Evolutionary conservation across 2,329 filamentous ascomycete genomes (phyloP), one percentile per base, ranked within the genome.

Genomic region (Claviceps lovelessii): DNA sequence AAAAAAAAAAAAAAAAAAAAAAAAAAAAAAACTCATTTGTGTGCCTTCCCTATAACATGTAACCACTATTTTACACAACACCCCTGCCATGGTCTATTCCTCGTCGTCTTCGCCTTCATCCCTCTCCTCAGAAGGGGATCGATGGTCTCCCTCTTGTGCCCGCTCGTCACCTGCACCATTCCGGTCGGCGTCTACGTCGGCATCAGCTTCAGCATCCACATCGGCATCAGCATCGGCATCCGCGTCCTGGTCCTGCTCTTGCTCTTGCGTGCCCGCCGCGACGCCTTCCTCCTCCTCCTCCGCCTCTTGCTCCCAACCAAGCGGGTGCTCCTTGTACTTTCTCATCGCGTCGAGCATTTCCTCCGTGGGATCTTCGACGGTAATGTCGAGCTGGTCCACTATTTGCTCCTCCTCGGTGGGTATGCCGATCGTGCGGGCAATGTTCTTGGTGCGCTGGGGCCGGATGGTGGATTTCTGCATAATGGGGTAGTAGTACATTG

Each of bases 401-500:
- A 74, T 72, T 61, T 76, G 71, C 55, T 76, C 73, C 53, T 76
- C 72, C 41, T 76, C 73, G 35, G 72, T 66, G 41, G 61, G 61
- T 33, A 74, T 64, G 55, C 73, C 76, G 48, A 71, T 70, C 37
- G 72, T 77, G 49, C 77, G 76, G 49, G 78, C 75, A 59, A 84
- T 82, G 63, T 81, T 81, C 72, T 80, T 83, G 57, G 75, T 77
- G 56, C 82, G 76, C 67, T 83, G 81, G 35, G 80, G 80, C 48
- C 80, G 74, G 61, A 86, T 79, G 28, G 75, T 74, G 49, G 76
- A 79, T 54, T 80, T 78, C 66, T 85, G 81, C 69, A 85, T 78
- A 58, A 86, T 75, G 4, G 83, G 83, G 61, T 85, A 86, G 68
- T 85, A 86, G 66, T 83, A 85, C 13, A 77, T 79, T 7, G 76